Evolutionary conservation across 495 filamentous ascomycete species (phyloP).

Genomic region (Aspergillus ellipticus): DNA sequence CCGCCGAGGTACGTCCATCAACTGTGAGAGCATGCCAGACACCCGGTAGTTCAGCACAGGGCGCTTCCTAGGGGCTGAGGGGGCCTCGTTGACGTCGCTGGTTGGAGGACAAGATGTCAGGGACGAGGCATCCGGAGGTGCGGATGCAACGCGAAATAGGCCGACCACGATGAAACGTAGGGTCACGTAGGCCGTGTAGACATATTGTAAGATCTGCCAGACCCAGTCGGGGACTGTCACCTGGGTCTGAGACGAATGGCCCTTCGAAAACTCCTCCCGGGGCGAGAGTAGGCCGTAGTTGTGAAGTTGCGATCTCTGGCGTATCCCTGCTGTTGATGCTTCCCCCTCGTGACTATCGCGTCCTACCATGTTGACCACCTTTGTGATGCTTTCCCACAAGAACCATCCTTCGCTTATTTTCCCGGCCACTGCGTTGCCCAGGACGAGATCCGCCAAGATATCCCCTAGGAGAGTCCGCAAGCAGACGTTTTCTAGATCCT

Average conservation of each 20-base stretch:
- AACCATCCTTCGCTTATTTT: conserved; percentile 81
- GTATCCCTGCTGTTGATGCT: conserved; percentile 18
- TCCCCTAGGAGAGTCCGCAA: conserved; percentile 77
- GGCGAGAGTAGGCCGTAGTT: conserved; percentile 45
- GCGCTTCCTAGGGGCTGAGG: conserved; percentile 49
- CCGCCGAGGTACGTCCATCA: conserved; percentile 66
- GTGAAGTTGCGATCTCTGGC: conserved; percentile 36
- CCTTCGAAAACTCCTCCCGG: conserved; percentile 19
- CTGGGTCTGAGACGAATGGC: conserved; percentile 19
- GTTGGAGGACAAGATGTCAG: conserved; percentile 24
- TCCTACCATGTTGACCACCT: conserved; percentile 44
- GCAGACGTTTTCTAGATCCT: conserved; percentile 85
- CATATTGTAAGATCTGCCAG: conserved; percentile 68
- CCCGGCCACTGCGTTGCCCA: conserved; percentile 72
- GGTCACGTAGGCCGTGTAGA: conserved; percentile 60
- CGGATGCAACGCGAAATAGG: conserved; percentile 43
- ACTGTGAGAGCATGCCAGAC: conserved; percentile 64
- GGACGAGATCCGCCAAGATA: conserved; percentile 78
- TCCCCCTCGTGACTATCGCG: conserved; percentile 21
- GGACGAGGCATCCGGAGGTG: conserved; percentile 20
- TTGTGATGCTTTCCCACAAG: conserved; percentile 76
- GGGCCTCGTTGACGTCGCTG: conserved; percentile 24
- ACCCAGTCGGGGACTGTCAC: conserved; percentile 45
- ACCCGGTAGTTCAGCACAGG: conserved; percentile 72
- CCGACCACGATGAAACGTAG: conserved; percentile 59